Percentiles rank a stretch among this genome's conserved stretches.
These are phyloP conservation scores for Gonapodya prolifera DNA, from an alignment of 192 early-diverging fungal genomes.

Conservation along the genomic window DNA sequence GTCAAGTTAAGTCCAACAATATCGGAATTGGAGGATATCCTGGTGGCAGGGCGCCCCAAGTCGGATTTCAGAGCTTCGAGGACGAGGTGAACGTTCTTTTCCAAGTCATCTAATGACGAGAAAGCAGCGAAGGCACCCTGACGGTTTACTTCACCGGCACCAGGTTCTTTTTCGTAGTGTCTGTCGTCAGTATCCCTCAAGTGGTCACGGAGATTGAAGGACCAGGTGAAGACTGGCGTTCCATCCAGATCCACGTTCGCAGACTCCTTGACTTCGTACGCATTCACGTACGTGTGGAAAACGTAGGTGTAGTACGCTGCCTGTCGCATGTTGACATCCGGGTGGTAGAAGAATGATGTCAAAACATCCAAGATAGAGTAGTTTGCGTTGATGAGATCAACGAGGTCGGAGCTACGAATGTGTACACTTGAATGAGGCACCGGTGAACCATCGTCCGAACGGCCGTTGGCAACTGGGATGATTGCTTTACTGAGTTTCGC, in stretches of 20 bases:
- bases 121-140: constrained; percentile 78
- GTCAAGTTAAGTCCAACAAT: background rate
- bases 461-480: constrained; percentile 3
- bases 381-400: constrained; percentile 70
- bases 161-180: background rate
- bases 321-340: constrained; percentile 38
- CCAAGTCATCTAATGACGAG: constrained; percentile 54
- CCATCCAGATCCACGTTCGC: background rate
- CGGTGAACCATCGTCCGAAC: background rate
- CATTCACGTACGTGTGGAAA: constrained; percentile 85
- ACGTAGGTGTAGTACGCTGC: constrained; percentile 93
- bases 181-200: background rate
- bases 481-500: constrained; percentile 52
- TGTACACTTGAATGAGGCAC: background rate
- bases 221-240: constrained; percentile 50
- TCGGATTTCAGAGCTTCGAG: constrained; percentile 35
- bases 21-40: constrained; percentile 2
- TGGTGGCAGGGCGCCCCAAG: background rate
- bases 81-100: constrained; percentile 41
- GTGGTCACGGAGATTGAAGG: constrained; percentile 7
- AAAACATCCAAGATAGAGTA: constrained; percentile 93
- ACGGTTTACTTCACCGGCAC: constrained; percentile 21
- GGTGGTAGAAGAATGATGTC: constrained; percentile 85
- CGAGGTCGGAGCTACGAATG: constrained; percentile 24
- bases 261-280: constrained; percentile 60